Evolutionary conservation across 2,329 filamentous ascomycete genomes (phyloP).

Genomic region (Blumeria hordei): DNA sequence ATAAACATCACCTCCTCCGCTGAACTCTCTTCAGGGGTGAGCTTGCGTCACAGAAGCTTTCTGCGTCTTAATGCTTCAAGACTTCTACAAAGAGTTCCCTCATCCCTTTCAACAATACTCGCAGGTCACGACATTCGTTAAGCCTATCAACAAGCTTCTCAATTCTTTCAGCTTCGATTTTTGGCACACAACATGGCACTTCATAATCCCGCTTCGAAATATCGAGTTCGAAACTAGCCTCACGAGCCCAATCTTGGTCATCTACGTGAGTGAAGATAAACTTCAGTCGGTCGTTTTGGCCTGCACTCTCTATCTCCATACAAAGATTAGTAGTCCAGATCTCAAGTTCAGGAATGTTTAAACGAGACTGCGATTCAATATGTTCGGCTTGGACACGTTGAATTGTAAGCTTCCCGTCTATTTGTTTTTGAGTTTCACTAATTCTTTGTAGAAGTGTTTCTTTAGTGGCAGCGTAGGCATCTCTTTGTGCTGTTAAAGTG

Average conservation of each 20-base stretch:
- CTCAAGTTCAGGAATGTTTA: constrained; percentile 79
- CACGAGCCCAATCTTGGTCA: constrained; percentile 65
- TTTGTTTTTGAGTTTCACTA: constrained; percentile 41
- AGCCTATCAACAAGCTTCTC: constrained; percentile 54
- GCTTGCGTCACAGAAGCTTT: background rate
- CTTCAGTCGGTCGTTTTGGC: constrained; percentile 61
- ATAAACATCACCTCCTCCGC: too few species aligned
- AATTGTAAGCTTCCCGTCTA: constrained; percentile 43
- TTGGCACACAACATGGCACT: constrained; percentile 58
- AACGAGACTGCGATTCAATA: constrained; percentile 59
- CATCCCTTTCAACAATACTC: constrained; percentile 57
- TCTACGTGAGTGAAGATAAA: constrained; percentile 77
- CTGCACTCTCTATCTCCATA: constrained; percentile 70
- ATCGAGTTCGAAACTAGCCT: constrained; percentile 83
- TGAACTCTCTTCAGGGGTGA: too few species aligned
- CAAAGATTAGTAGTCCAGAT: constrained; percentile 92
- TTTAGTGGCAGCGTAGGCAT: constrained; percentile 30
- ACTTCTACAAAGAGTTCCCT: constrained; percentile 50
- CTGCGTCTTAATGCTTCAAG: constrained; percentile 18
- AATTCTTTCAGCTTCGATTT: constrained; percentile 54
- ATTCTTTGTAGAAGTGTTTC: constrained; percentile 36
- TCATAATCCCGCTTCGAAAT: constrained; percentile 66
- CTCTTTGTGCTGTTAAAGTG: constrained; percentile 31
- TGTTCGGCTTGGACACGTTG: constrained; percentile 49
- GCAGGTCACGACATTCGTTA: constrained; percentile 58